phyloP scores from a whole-genome alignment of 768 basidiomycete genomes.

The Sporobolomyces phaffii region DNA sequence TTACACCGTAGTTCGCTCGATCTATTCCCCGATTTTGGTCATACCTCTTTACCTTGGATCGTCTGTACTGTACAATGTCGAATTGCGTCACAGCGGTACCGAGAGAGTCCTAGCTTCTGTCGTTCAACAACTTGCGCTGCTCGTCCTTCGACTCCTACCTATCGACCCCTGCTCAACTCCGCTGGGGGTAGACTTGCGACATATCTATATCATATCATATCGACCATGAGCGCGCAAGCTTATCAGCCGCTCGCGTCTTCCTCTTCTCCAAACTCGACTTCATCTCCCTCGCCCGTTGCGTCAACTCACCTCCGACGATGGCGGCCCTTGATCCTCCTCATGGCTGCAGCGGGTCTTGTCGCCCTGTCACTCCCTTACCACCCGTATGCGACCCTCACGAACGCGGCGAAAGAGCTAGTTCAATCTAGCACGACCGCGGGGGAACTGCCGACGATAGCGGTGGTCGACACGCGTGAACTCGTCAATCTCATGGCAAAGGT shows the following conservation, averaged over 20 bases:
- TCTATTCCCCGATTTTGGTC: too few species aligned
- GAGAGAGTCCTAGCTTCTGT: too few species aligned
- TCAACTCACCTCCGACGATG: background rate
- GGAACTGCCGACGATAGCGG: background rate
- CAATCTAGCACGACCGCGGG: too few species aligned
- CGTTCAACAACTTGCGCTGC: too few species aligned
- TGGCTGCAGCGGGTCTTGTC: background rate
- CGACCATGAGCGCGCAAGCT: background rate
- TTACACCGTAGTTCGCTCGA: too few species aligned
- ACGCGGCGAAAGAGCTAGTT: background rate
- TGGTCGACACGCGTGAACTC: background rate
- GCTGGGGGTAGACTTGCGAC: too few species aligned
- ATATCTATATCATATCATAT: background rate
- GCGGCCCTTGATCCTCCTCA: background rate
- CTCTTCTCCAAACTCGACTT: background rate
- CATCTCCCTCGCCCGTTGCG: background rate
- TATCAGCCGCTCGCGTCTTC: background rate
- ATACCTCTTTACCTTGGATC: too few species aligned
- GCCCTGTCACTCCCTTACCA: background rate
- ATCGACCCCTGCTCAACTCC: too few species aligned
- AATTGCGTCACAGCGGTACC: too few species aligned
- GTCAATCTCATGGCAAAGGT: slow-evolving; percentile 1
- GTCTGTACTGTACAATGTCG: too few species aligned
- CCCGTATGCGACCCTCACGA: background rate
- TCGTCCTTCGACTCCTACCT: too few species aligned